Conservation (phyloP, 441 rosid species). For the Theobroma grandiflorum region DNA sequence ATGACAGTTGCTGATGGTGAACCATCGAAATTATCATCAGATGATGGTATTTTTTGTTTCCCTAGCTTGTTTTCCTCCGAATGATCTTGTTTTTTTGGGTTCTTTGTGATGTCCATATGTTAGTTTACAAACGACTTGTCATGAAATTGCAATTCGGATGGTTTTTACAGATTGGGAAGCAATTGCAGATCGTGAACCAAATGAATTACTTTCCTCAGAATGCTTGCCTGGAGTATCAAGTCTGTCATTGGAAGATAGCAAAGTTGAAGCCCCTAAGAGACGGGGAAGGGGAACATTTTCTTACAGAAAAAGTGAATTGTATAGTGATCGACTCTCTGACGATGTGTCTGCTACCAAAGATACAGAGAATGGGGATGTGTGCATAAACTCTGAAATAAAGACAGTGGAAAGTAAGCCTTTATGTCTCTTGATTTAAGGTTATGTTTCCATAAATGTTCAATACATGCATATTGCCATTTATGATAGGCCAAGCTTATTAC, state of each 20-base stretch:
- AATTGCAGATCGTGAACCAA: constrained; percentile 69
- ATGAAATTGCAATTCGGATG: constrained; percentile 13
- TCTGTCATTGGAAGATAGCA: constrained; percentile 59
- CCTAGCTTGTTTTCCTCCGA: background rate
- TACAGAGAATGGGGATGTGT: constrained; percentile 45
- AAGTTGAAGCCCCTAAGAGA: constrained; percentile 61
- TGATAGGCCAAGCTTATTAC: background rate
- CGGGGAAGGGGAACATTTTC: constrained; percentile 94
- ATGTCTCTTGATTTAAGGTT: background rate
- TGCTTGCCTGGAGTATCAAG: constrained; percentile 66
- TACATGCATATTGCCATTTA: background rate
- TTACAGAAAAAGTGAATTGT: constrained; percentile 60
- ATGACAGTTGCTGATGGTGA: constrained; percentile 30
- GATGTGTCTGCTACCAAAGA: constrained; percentile 35
- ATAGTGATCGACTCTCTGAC: constrained; percentile 54
- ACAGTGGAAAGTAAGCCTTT: constrained; percentile 55
- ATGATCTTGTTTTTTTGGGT: background rate
- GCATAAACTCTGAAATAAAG: constrained; percentile 43
- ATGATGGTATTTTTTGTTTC: constrained; percentile 59
- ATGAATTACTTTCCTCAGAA: constrained; percentile 59
- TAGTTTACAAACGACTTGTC: background rate
- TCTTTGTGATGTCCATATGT: background rate
- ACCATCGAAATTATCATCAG: constrained; percentile 50
- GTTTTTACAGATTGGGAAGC: constrained; percentile 84
- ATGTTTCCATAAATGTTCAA: background rate